Evolutionary conservation across 345 rosid genomes (phyloP), one percentile per base, ranked within the genome.

Genomic region (Moringa oleifera): DNA sequence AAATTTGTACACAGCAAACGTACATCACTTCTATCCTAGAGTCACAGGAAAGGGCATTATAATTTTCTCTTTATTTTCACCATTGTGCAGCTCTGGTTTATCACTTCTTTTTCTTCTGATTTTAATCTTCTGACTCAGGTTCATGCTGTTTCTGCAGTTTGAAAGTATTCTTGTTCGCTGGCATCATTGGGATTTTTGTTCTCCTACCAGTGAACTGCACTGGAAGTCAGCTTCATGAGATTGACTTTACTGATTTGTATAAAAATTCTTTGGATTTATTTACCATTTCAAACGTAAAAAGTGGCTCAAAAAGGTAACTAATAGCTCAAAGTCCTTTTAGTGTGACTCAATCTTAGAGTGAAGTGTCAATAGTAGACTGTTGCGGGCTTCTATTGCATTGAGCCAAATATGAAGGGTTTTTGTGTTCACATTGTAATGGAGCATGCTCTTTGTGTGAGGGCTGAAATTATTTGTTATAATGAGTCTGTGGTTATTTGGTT

Each of bases 161-260:
- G 82, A 88, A 79, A 76, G 85, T 93, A 63, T 93, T 90, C 80
- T 64, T 84, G 72, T 80, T 90, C 51, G 92, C 95, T 63, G 99
- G 92, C 62, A 64, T 90, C 69, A 83, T 93, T 58, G 99, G 99
- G 63, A 60, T 83, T 71, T 82, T 88, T 77, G 79, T 88, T 79
- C 81, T 93, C 79, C 90, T 93, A 72, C 99, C 99, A 65, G 86
- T 93, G 51, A 86, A 93, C 73, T 78, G 84, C 80, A 65, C 69
- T 0, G 98, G 98, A 33, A 84, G 78, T 74, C 83, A 80, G 68
- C 83, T 93, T 59, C 51, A 58, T 0, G 73, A 76, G 73, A 72
- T 90, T 54, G 85, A 90, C 76, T 90, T 88, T 25, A 65, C 61
- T 15, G 85, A 90, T 72, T 75, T 91, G 33, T 73, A 90, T 9